Percentiles rank a stretch among this genome's conserved stretches.
phyloP scores from a whole-genome alignment of 805 yeast genomes.

The Wickerhamomyces silvicola region DNA sequence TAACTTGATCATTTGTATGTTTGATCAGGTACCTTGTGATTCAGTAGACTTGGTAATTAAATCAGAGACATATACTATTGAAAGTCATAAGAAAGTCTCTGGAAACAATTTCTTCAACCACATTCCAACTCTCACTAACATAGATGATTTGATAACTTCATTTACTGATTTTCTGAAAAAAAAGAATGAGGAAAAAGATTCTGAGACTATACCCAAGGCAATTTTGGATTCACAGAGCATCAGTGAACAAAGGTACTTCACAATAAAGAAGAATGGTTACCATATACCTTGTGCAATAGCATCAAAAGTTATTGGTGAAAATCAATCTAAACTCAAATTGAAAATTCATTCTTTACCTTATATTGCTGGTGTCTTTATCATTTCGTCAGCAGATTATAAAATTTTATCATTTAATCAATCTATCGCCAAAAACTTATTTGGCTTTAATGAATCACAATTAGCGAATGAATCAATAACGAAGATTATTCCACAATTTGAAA shows the following conservation, averaged over 20 bases:
- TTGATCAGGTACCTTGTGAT: constrained; percentile 76
- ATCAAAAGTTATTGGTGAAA: constrained; percentile 49
- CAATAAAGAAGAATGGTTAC: constrained; percentile 39
- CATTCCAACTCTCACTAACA: constrained; percentile 4
- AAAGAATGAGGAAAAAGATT: constrained; percentile 10
- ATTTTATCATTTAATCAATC: constrained; percentile 75
- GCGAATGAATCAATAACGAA: constrained; percentile 43
- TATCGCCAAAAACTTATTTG: constrained; percentile 73
- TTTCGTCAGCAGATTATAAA: constrained; percentile 37
- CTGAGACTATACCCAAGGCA: constrained; percentile 15
- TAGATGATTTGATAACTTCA: constrained; percentile 23
- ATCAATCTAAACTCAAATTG: constrained; percentile 40
- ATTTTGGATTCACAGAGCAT: constrained; percentile 35
- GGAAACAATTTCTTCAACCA: constrained; percentile 17
- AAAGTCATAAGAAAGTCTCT: constrained; percentile 18
- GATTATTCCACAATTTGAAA: constrained; percentile 58
- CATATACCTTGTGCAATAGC: constrained; percentile 72
- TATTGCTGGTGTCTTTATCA: constrained; percentile 78
- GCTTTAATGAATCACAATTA: constrained; percentile 43
- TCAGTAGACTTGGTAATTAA: constrained; percentile 52
- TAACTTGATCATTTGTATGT: constrained; percentile 68
- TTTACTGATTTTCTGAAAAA: constrained; percentile 14
- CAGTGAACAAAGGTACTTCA: constrained; percentile 58
- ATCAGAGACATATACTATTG: constrained; percentile 8
- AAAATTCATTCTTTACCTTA: constrained; percentile 76